Conservation (phyloP, 208 protist genomes). For the Trypanosoma congolense region DNA sequence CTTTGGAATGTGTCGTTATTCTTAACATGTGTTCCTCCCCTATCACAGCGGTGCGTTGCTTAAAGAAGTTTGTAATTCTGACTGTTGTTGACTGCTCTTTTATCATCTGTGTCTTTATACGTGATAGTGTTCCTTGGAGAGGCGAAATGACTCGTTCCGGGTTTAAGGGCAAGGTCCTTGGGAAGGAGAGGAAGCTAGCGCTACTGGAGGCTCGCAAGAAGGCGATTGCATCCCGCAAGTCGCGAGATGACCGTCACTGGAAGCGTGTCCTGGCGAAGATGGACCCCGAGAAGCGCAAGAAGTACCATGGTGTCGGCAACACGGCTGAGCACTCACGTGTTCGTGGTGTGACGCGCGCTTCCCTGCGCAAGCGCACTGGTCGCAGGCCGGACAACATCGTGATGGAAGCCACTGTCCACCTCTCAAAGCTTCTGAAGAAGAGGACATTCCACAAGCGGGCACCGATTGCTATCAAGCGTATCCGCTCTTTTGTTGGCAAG, state of each 20-base stretch:
- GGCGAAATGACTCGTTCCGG: constrained; percentile 65
- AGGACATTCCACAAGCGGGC: constrained; percentile 96
- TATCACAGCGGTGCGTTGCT: too few relatives aligned
- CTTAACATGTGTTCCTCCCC: too few relatives aligned
- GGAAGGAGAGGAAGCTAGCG: constrained; percentile 80
- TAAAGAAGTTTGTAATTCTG: too few relatives aligned
- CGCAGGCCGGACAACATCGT: constrained; percentile 86
- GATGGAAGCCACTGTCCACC: constrained; percentile 97
- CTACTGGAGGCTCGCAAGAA: constrained; percentile 74
- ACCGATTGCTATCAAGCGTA: constrained; percentile 94
- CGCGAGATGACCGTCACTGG: constrained; percentile 84
- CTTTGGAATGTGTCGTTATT: too few relatives aligned
- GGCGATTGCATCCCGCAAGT: constrained; percentile 64
- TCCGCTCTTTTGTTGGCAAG: constrained; percentile 92
- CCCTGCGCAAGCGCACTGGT: constrained; percentile 76
- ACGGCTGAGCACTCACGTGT: constrained; percentile 81
- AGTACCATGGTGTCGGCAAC: constrained; percentile 86
- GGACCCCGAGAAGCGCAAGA: constrained; percentile 78
- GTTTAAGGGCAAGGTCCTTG: constrained; percentile 74
- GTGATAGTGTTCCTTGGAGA: constrained; percentile 1
- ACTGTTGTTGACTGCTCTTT: too few relatives aligned
- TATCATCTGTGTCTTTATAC: not conserved
- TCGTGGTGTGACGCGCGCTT: constrained; percentile 73
- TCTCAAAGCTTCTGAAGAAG: constrained; percentile 95
- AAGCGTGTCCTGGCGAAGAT: constrained; percentile 86